These are phyloP conservation scores for Apiotrichum laibachii DNA, from an alignment of 1,284 basidiomycete genomes.

Conservation along the genomic window DNA sequence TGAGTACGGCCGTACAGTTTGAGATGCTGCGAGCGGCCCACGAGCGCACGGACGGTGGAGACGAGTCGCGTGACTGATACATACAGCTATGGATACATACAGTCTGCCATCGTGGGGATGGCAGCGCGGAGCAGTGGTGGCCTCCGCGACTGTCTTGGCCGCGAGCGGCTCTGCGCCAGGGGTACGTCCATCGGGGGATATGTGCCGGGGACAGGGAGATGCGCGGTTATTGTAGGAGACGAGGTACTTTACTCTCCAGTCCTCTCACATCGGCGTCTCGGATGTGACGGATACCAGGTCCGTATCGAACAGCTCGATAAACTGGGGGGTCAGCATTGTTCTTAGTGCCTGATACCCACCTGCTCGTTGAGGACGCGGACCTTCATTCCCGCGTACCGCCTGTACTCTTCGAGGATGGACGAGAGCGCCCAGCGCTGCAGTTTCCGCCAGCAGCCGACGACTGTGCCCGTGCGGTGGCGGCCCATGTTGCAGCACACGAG, in stretches of 20 bases:
- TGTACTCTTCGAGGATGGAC: slow-evolving; percentile 56
- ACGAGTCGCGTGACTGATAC: slow-evolving; percentile 3
- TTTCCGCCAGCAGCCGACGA: slow-evolving; percentile 54
- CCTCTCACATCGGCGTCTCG: neutral
- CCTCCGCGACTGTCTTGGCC: neutral
- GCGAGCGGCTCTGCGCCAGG: neutral
- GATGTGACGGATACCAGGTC: slow-evolving; percentile 52
- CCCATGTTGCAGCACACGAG: slow-evolving; percentile 58
- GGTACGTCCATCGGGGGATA: no score
- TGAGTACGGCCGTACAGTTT: no score
- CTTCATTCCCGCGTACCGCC: slow-evolving; percentile 56
- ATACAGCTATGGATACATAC: slow-evolving; percentile 15
- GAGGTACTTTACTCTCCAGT: no score
- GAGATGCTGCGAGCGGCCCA: no score
- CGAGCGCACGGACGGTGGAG: neutral
- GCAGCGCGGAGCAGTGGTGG: neutral
- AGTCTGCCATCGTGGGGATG: neutral
- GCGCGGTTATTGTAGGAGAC: no score
- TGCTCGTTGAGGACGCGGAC: slow-evolving; percentile 57
- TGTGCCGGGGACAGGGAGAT: no score
- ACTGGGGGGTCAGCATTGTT: slow-evolving; percentile 36
- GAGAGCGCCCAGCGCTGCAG: slow-evolving; percentile 55
- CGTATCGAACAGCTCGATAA: slow-evolving; percentile 58
- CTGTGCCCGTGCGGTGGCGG: slow-evolving; percentile 56
- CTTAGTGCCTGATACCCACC: slow-evolving; percentile 42